A percentile compares a stretch with the other conserved stretches of the same genome.
Evolutionary conservation across 2,329 filamentous ascomycete species (phyloP).

Genomic region (Hypomyces rosellus): DNA sequence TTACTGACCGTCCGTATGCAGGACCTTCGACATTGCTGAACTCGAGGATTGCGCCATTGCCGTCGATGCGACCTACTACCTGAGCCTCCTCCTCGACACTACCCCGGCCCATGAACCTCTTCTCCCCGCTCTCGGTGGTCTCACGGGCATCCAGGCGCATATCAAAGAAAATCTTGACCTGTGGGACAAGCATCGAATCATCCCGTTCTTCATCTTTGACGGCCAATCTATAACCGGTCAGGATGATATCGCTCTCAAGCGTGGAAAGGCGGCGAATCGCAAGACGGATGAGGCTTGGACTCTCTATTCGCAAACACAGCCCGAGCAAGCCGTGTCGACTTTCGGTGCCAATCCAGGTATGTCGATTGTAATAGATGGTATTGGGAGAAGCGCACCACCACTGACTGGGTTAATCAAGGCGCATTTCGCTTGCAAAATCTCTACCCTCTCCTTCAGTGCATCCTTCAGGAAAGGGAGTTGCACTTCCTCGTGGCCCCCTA

Average conservation of each 20-base stretch:
- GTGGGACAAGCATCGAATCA: slow-evolving; percentile 64
- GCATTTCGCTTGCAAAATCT: slow-evolving; percentile 66
- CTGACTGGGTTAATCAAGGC: slow-evolving; percentile 37
- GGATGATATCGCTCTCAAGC: slow-evolving; percentile 61
- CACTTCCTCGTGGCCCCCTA: slow-evolving; percentile 81
- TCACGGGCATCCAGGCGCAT: slow-evolving; percentile 70
- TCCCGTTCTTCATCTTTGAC: slow-evolving; percentile 87
- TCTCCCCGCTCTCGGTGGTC: slow-evolving; percentile 80
- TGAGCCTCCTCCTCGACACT: slow-evolving; percentile 69
- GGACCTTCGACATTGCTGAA: slow-evolving; percentile 58
- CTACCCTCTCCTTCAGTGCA: slow-evolving; percentile 68
- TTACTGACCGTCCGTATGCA: slow-evolving; percentile 19
- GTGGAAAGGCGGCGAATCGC: slow-evolving; percentile 57
- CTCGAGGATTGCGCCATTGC: slow-evolving; percentile 71
- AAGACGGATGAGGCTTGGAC: slow-evolving; percentile 79
- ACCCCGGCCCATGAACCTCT: slow-evolving; percentile 75
- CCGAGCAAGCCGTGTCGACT: slow-evolving; percentile 73
- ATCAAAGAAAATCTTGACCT: slow-evolving; percentile 70
- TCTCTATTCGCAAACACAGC: slow-evolving; percentile 74
- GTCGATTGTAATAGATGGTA: slow-evolving; percentile 12
- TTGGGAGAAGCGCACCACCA: not conserved
- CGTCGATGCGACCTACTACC: slow-evolving; percentile 85
- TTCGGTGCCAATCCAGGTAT: slow-evolving; percentile 74
- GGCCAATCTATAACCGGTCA: slow-evolving; percentile 75
- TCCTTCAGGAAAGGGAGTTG: slow-evolving; percentile 62